Conservation (phyloP, 305 asterid species). For the Solanum hybrid region DNA sequence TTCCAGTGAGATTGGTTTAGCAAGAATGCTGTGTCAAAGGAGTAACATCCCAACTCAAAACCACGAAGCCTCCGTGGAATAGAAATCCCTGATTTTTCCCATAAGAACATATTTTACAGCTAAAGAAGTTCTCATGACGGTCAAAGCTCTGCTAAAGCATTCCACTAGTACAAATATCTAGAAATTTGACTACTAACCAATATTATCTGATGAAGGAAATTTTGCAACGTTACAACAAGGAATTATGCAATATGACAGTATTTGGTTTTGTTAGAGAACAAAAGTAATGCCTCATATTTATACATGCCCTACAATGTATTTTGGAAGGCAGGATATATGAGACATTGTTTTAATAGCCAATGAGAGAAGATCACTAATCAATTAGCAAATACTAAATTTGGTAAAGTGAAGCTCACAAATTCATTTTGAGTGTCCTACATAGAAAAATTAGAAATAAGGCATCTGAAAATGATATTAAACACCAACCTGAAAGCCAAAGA, state of each 20-base stretch:
- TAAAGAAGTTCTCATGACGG: not conserved
- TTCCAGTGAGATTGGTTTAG: not conserved
- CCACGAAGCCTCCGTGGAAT: not conserved
- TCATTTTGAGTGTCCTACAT: not conserved
- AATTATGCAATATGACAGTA: not conserved
- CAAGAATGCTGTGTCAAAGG: not conserved
- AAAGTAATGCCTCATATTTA: not conserved
- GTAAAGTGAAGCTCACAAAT: not conserved
- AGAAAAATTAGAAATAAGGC: not conserved
- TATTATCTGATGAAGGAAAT: not conserved
- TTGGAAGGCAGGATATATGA: not conserved
- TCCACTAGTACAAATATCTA: not conserved
- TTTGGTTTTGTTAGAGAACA: not conserved
- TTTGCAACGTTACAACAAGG: not conserved
- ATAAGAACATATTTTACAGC: not conserved
- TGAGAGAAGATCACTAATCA: not conserved
- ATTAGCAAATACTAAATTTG: not conserved
- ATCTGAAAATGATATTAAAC: not conserved
- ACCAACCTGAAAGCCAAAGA: slow-evolving; percentile 88
- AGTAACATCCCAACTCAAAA: not conserved
- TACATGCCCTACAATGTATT: not conserved
- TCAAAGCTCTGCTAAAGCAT: not conserved
- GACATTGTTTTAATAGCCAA: not conserved
- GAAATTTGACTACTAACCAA: not conserved
- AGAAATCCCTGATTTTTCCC: not conserved